Percentiles rank a stretch among this genome's conserved stretches.
These are phyloP conservation scores for Metschnikowia colocasiae DNA, from an alignment of 805 yeast genomes.

Conservation along the genomic window DNA sequence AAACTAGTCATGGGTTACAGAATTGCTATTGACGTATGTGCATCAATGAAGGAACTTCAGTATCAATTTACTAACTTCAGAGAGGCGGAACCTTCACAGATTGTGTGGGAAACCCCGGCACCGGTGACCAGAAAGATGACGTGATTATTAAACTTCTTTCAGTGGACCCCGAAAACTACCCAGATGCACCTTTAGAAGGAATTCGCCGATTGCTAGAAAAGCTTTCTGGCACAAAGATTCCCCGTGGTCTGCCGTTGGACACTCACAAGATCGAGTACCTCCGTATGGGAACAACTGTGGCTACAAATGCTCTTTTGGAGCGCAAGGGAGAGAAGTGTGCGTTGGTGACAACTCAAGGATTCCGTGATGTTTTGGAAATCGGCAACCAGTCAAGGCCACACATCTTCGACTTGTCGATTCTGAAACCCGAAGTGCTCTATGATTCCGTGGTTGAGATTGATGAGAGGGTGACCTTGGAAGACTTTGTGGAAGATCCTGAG, in stretches of 20 bases:
- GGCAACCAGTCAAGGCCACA: constrained; percentile 92
- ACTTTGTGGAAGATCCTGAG: constrained; percentile 16
- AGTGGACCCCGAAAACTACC: constrained; percentile 19
- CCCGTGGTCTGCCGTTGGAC: constrained; percentile 19
- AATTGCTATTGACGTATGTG: constrained; percentile 20
- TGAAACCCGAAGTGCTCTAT: constrained; percentile 68
- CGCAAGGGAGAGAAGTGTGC: constrained; percentile 90
- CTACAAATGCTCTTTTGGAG: constrained; percentile 91
- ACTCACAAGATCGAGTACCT: constrained; percentile 18
- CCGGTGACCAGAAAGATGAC: constrained; percentile 18
- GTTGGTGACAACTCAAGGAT: constrained; percentile 82
- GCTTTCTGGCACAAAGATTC: constrained; percentile 12
- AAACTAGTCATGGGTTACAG: constrained; percentile 15
- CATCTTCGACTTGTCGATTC: constrained; percentile 78
- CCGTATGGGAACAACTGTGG: constrained; percentile 41
- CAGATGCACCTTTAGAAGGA: constrained; percentile 20
- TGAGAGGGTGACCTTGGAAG: constrained; percentile 79
- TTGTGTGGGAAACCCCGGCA: constrained; percentile 20
- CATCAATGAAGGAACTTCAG: not conserved
- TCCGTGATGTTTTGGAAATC: constrained; percentile 73
- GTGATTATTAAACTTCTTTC: constrained; percentile 18
- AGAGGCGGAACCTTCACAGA: constrained; percentile 22
- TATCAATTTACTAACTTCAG: constrained; percentile 10
- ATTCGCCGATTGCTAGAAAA: constrained; percentile 17
- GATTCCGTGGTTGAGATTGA: constrained; percentile 78